Percentiles rank a stretch among this genome's conserved stretches.
These are phyloP conservation scores for Nectriaceae sp. DNA, from an alignment of 2,329 filamentous ascomycete genomes.

Conservation along the genomic window DNA sequence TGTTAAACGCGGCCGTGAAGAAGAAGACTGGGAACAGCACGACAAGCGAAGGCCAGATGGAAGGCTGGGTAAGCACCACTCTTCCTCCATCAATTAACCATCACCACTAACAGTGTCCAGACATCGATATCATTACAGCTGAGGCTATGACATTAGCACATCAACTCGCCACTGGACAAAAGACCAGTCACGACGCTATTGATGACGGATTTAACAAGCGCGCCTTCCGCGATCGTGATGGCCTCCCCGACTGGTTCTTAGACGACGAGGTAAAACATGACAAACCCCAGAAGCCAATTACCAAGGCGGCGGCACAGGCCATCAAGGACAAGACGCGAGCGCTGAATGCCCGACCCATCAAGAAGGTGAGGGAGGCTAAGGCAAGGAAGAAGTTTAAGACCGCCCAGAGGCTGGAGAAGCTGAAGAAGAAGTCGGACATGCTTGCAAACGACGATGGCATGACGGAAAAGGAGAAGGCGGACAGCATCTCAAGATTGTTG, in stretches of 20 bases:
- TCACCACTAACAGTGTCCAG: conserved; percentile 35
- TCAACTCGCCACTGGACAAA: conserved; percentile 83
- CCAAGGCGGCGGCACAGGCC: conserved; percentile 82
- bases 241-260: conserved; percentile 95
- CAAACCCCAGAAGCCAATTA: conserved; percentile 84
- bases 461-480: conserved; percentile 95
- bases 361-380: conserved; percentile 97
- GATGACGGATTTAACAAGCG: conserved; percentile 95
- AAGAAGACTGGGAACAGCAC: conserved; percentile 67
- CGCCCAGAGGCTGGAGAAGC: conserved; percentile 85
- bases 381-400: conserved; percentile 97
- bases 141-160: conserved; percentile 98
- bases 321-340: conserved; percentile 95
- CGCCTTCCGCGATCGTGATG: conserved; percentile 86
- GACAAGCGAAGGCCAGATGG: conserved; percentile 65
- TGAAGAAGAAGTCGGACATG: conserved; percentile 95
- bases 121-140: conserved; percentile 98
- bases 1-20: conserved; percentile 48
- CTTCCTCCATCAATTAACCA: not conserved
- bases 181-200: conserved; percentile 74
- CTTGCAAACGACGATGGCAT: conserved; percentile 86
- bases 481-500: conserved; percentile 79
- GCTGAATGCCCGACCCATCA: conserved; percentile 94
- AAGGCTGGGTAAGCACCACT: conserved; percentile 51
- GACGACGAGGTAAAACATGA: conserved; percentile 89